These are phyloP conservation scores for Trametes meyenii DNA, from an alignment of 768 basidiomycete genomes.

Conservation along the genomic window DNA sequence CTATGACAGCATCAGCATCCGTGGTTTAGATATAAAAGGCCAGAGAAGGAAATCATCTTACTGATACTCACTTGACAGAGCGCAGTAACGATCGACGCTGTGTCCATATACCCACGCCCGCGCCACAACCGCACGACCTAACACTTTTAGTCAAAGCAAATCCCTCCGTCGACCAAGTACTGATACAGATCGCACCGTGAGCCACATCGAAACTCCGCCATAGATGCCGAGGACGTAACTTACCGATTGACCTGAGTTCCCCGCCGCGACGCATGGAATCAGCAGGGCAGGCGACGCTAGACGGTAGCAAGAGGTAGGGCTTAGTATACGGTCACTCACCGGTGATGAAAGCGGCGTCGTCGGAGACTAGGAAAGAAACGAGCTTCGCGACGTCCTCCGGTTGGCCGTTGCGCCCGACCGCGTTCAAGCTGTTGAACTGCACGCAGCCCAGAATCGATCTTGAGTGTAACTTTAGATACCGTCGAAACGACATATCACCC, in stretches of 20 bases:
- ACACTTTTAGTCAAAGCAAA: conserved; percentile 12
- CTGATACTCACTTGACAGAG: too few relatives aligned
- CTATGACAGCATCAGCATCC: too few relatives aligned
- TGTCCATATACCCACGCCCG: background rate
- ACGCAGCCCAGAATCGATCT: background rate
- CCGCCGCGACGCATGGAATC: background rate
- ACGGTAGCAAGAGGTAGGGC: background rate
- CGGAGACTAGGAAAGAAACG: conserved; percentile 36
- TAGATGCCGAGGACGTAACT: background rate
- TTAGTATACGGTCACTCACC: conserved; percentile 19
- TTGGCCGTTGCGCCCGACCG: conserved; percentile 29
- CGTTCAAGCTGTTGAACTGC: conserved; percentile 20
- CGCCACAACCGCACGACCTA: too few relatives aligned
- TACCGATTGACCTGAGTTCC: conserved; percentile 14
- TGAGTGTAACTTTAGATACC: background rate
- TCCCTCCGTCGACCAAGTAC: conserved; percentile 19
- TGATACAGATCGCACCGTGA: background rate
- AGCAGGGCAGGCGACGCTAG: too few relatives aligned
- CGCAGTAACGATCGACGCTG: background rate
- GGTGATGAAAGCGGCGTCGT: conserved; percentile 34
- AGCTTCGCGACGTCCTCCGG: conserved; percentile 38
- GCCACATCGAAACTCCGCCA: background rate
- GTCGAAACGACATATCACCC: background rate
- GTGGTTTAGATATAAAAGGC: too few relatives aligned
- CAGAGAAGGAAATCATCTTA: too few relatives aligned